Evolutionary conservation across 768 basidiomycete genomes (phyloP).

Genomic region (Strobilomyces confusus): DNA sequence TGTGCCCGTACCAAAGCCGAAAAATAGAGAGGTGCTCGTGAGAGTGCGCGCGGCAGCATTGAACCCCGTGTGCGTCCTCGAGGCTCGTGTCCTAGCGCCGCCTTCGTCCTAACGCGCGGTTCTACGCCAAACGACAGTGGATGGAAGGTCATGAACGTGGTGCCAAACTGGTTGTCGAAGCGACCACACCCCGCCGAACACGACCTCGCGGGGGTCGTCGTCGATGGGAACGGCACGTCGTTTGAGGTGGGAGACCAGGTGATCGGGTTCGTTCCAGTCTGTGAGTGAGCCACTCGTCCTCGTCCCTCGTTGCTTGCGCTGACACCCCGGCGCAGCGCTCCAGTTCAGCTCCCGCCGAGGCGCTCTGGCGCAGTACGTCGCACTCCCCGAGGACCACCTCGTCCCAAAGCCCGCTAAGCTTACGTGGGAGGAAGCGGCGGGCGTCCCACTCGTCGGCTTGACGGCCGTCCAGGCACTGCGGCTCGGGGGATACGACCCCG

Average conservation of each 20-base stretch:
- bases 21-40: constrained; percentile 45
- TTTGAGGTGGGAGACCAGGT: constrained; percentile 61
- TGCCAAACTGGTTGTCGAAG: constrained; percentile 44
- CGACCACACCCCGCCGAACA: constrained; percentile 54
- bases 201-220: constrained; percentile 64
- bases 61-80: constrained; percentile 56
- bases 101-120: background rate
- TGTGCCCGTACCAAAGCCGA: constrained; percentile 32
- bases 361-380: constrained; percentile 53
- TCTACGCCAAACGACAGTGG: constrained; percentile 38
- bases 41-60: constrained; percentile 53
- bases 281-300: constrained; percentile 21
- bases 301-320: background rate
- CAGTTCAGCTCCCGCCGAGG: constrained; percentile 45
- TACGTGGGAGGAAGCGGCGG: constrained; percentile 55
- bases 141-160: constrained; percentile 49
- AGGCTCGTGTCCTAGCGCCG: background rate
- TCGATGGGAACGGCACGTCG: constrained; percentile 47
- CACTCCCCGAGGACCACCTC: constrained; percentile 44
- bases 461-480: constrained; percentile 60
- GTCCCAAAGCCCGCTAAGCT: constrained; percentile 41
- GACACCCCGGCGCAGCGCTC: constrained; percentile 12
- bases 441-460: constrained; percentile 51
- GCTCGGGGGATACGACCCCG: constrained; percentile 44
- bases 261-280: constrained; percentile 48